Conservation (phyloP, 164 flowering plant species). For the Aristolochia californica region DNA sequence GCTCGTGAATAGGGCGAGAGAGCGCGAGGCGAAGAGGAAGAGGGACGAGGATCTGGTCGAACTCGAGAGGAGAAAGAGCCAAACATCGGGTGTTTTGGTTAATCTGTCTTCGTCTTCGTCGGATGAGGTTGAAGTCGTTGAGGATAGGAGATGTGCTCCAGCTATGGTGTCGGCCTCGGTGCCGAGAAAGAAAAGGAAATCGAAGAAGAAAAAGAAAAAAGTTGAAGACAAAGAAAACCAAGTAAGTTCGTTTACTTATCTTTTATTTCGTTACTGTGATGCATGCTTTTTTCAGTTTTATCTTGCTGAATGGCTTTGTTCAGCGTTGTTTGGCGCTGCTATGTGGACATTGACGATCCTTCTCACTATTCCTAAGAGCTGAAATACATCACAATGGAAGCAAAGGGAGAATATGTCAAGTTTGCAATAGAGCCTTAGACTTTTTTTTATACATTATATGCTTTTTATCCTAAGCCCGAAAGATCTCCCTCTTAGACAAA, state of each 20-base stretch:
- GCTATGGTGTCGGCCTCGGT: background rate
- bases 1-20: constrained; percentile 43
- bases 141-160: background rate
- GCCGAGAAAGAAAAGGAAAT: constrained; percentile 1
- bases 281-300: background rate
- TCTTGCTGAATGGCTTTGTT: background rate
- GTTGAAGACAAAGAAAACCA: constrained; percentile 4
- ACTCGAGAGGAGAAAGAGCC: background rate
- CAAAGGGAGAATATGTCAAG: too few species aligned
- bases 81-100: constrained; percentile 2
- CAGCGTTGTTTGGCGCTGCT: too few species aligned
- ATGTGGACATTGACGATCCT: too few species aligned
- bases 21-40: constrained; percentile 21
- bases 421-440: background rate
- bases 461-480: too few species aligned
- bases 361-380: too few species aligned
- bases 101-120: constrained; percentile 16
- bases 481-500: too few species aligned
- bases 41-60: constrained; percentile 5
- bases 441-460: too few species aligned
- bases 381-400: too few species aligned
- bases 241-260: constrained; percentile 8
- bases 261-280: background rate
- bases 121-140: constrained; percentile 8
- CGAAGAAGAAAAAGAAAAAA: constrained; percentile 9